Evolutionary conservation across 2,329 filamentous ascomycete genomes (phyloP), one percentile per base, ranked within the genome.

Genomic region (Dryadomyces quercivorus): DNA sequence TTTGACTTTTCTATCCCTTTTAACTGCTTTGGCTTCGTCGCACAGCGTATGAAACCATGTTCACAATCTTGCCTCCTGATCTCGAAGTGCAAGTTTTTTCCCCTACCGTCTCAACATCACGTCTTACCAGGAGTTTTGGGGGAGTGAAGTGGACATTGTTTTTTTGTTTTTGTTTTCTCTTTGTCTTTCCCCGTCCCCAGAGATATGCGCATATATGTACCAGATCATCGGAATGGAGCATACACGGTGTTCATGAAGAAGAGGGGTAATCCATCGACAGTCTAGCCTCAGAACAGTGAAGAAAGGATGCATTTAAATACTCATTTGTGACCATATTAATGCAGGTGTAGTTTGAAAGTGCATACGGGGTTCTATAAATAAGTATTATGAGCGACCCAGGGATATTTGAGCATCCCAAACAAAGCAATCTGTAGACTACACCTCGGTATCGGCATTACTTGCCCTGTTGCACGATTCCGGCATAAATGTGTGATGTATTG

Each of bases 311-410:
- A 15, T 20, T 18, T 4, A 26, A 31, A 44, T 44, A 44, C 2
- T 44, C 15, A 20, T 44, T n/a, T 40, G 6, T 40, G 10, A 8
- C 9, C 36, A 40, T 31, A 8, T 40, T 40, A 40, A 8, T 8
- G 36, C 12, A 15, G 9, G 9, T 40, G 15, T 15, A 18, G 26
- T 69, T 13, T 69, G 69, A 58, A 67, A 70, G 56, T 69, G 71
- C 59, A 72, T 67, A 5, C 67, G 69, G 56, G 54, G 67, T 56
- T n/a, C 46, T n/a, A n/a, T n/a, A n/a, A n/a, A n/a, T n/a, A n/a
- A n/a, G n/a, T n/a, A n/a, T n/a, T n/a, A n/a, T n/a, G n/a, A n/a
- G n/a, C n/a, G n/a, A n/a, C n/a, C n/a, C n/a, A n/a, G n/a, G n/a
- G 5, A 5, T 26, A n/a, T 5, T 13, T 8, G 22, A 12, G 1